Conservation (phyloP, 257 asterid genomes). For the Solanum medicagineum region DNA sequence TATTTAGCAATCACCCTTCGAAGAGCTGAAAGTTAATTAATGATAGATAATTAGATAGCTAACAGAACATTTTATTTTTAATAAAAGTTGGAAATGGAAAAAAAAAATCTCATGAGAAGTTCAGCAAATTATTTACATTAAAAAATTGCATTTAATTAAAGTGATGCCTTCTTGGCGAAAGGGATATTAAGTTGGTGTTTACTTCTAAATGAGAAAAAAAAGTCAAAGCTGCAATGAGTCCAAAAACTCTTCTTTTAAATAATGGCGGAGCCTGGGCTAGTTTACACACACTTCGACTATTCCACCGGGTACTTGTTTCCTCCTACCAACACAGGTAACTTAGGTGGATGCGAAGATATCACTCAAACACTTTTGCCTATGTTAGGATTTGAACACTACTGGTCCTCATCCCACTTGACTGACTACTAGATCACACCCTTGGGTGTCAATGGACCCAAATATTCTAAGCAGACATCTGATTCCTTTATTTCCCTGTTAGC, state of each 20-base stretch:
- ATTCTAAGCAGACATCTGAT: neutral
- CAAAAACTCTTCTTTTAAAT: neutral
- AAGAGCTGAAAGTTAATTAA: slow-evolving; percentile 53
- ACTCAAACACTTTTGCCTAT: neutral
- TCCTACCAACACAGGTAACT: neutral
- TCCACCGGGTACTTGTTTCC: neutral
- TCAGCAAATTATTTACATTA: neutral
- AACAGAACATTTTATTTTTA: neutral
- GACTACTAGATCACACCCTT: neutral
- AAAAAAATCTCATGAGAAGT: neutral
- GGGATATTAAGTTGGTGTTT: neutral
- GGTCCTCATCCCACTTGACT: neutral
- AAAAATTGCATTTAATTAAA: neutral
- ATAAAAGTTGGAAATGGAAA: neutral
- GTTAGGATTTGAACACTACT: neutral
- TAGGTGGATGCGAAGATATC: neutral
- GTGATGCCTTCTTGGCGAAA: neutral
- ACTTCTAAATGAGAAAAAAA: neutral
- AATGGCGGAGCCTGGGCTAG: neutral
- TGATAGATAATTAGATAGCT: slow-evolving; percentile 4
- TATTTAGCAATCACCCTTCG: slow-evolving; percentile 62
- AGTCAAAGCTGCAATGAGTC: neutral
- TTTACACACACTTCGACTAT: neutral
- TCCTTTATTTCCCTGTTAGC: neutral
- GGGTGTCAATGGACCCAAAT: neutral